These are phyloP conservation scores for Pseudocercospora fijiensis DNA, from an alignment of 2,329 filamentous ascomycete species.

Conservation along the genomic window DNA sequence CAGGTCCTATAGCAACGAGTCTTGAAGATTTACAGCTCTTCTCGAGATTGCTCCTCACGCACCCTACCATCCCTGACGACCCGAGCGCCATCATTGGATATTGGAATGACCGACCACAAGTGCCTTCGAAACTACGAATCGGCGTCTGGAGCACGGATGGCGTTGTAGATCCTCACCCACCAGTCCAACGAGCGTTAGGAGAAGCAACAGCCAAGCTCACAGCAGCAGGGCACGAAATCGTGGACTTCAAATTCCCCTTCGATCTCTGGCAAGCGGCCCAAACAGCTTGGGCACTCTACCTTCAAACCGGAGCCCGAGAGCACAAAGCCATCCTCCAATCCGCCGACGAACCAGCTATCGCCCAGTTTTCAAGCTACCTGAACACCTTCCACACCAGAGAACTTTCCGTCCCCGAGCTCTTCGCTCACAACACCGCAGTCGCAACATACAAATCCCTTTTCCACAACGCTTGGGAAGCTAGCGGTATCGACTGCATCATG, in stretches of 20 bases:
- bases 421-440: slow-evolving; percentile 13
- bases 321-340: slow-evolving; percentile 9
- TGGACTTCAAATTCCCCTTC: slow-evolving; percentile 43
- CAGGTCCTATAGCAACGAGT: slow-evolving; percentile 57
- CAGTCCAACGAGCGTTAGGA: slow-evolving; percentile 55
- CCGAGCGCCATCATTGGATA: slow-evolving; percentile 57
- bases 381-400: slow-evolving; percentile 14
- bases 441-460: slow-evolving; percentile 17
- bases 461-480: slow-evolving; percentile 18
- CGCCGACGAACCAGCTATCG: slow-evolving; percentile 14
- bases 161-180: slow-evolving; percentile 59
- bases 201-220: slow-evolving; percentile 54
- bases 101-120: slow-evolving; percentile 43
- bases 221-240: slow-evolving; percentile 52
- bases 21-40: slow-evolving; percentile 51
- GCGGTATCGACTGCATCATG: slow-evolving; percentile 57
- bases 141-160: slow-evolving; percentile 58
- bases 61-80: slow-evolving; percentile 56
- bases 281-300: slow-evolving; percentile 18
- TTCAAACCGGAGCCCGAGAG: slow-evolving; percentile 19
- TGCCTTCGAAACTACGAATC: slow-evolving; percentile 49
- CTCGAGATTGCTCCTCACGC: slow-evolving; percentile 43
- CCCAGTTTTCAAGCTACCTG: slow-evolving; percentile 17
- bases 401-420: slow-evolving; percentile 19
- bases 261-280: slow-evolving; percentile 19